A percentile compares a stretch with the other conserved stretches of the same genome.
Evolutionary conservation across 768 basidiomycete genomes (phyloP).

Genomic region (Mycena filopes): DNA sequence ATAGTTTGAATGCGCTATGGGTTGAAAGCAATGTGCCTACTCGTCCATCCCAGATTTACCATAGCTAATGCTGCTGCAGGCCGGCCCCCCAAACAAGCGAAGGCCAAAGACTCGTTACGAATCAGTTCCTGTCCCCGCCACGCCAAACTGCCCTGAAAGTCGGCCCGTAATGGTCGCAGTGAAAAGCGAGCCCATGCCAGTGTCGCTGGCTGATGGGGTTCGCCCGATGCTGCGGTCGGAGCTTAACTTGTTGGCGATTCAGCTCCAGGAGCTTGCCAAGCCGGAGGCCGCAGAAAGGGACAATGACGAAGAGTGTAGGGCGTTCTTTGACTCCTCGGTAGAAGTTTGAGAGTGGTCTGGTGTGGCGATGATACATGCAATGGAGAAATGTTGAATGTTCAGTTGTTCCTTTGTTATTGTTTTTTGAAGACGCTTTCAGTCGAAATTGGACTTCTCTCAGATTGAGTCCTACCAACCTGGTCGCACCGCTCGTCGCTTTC

Average conservation of each 20-base stretch:
- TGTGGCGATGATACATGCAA: no score
- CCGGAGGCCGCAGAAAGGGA: conserved; percentile 53
- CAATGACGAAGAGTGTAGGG: conserved; percentile 24
- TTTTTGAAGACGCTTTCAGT: no score
- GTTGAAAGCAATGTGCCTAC: conserved; percentile 80
- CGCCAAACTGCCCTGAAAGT: no score
- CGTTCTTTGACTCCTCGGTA: background rate
- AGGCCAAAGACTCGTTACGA: no score
- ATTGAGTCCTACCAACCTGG: no score
- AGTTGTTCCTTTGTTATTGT: no score
- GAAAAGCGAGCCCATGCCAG: conserved; percentile 33
- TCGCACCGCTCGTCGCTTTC: no score
- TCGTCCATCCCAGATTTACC: background rate
- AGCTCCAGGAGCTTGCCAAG: conserved; percentile 77
- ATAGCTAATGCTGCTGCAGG: conserved; percentile 47
- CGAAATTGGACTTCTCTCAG: no score
- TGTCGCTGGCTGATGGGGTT: conserved; percentile 50
- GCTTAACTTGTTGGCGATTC: conserved; percentile 76
- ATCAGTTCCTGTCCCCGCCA: no score
- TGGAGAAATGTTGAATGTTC: no score
- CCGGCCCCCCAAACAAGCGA: conserved; percentile 23
- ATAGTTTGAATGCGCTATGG: conserved; percentile 80
- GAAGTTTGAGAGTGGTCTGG: no score
- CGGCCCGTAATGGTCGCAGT: no score
- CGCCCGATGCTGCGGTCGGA: conserved; percentile 80